Base-by-base conservation (phyloP, 352 stramenopile species). In the Globisporangium alternatum region DNA sequence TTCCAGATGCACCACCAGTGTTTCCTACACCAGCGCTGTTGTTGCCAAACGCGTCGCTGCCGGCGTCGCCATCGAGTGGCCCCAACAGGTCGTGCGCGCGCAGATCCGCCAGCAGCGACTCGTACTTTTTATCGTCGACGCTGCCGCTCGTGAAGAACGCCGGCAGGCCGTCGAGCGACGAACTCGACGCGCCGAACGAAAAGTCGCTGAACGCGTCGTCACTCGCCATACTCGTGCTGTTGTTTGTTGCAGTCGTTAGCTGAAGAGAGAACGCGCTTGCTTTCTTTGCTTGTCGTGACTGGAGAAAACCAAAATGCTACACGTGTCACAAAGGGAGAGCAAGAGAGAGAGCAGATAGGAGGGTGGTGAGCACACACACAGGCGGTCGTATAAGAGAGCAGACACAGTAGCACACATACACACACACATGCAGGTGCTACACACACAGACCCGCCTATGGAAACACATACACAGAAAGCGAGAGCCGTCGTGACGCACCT, bases 121-220 rank as follows among this genome's bases (percentile, higher is more conserved):
- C 85, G 69, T 95, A 95, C 76, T 95, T 95, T 52, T 83, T 84
- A 72, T 95, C 87, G 67, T 94, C 85, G 51, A 92, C 85, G 47
- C 67, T 89, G 43, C 79, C 82, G 43, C 83, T 82, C n/a, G 81
- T 82, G 69, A 95, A 95, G 69, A 95, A 94, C 9, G 77, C 78
- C 47, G 84, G 80, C 21, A 93, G 64, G 4, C 69, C 77, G 61
- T 87, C 81, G 43, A 83, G 65, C 9, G 78, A 74, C 58, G 74
- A 60, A 39, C 60, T 19, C 44, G 55, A 49, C 60, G 60, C n/a
- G 12, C 35, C 44, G 30, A 49, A 54, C 25, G 60, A 66, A 35
- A 58, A 58, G n/a, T 45, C 51, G 22, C 35, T 33, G 62, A 75
- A 72, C 33, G 56, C 41, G 52, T 74, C 67, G 63, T 78, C 71